Evolutionary conservation across 2,329 filamentous ascomycete species (phyloP).

Genomic region (Escovopsis weberi): DNA sequence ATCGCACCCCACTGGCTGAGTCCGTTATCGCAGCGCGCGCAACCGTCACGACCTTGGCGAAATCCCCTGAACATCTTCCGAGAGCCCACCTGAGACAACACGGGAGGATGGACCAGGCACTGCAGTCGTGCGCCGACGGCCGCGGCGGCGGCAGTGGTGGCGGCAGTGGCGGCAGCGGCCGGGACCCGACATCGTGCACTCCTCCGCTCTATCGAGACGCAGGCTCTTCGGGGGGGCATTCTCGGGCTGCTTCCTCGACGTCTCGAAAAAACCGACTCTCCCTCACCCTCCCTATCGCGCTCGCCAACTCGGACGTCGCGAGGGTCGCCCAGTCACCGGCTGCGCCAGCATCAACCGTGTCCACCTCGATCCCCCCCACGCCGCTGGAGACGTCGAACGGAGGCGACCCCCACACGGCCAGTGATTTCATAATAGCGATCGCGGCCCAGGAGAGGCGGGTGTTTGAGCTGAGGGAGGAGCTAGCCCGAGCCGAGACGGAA

Average conservation of each 20-base stretch:
- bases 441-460: constrained; percentile 86
- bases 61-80: constrained; percentile 8
- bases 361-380: constrained; percentile 32
- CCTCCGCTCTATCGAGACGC: constrained; percentile 23
- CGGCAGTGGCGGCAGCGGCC: constrained; percentile 5
- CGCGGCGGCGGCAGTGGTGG: constrained; percentile 3
- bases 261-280: constrained; percentile 44
- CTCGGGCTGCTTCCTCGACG: constrained; percentile 37
- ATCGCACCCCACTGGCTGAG: constrained; percentile 17
- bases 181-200: constrained; percentile 23
- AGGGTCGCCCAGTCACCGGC: constrained; percentile 27
- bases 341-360: constrained; percentile 25
- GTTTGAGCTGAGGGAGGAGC: constrained; percentile 78
- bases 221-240: constrained; percentile 26
- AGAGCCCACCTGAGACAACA: constrained; percentile 1
- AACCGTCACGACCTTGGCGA: constrained; percentile 11
- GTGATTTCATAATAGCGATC: constrained; percentile 71
- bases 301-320: constrained; percentile 28
- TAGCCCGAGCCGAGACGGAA: constrained; percentile 68
- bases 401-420: constrained; percentile 36
- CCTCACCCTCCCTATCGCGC: constrained; percentile 46
- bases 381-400: constrained; percentile 25
- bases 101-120: constrained; percentile 1
- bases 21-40: constrained; percentile 9
- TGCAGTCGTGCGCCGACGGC: neutral